Evolutionary conservation across 2,329 filamentous ascomycete genomes (phyloP).

Genomic region (Trichoderma sp.): DNA sequence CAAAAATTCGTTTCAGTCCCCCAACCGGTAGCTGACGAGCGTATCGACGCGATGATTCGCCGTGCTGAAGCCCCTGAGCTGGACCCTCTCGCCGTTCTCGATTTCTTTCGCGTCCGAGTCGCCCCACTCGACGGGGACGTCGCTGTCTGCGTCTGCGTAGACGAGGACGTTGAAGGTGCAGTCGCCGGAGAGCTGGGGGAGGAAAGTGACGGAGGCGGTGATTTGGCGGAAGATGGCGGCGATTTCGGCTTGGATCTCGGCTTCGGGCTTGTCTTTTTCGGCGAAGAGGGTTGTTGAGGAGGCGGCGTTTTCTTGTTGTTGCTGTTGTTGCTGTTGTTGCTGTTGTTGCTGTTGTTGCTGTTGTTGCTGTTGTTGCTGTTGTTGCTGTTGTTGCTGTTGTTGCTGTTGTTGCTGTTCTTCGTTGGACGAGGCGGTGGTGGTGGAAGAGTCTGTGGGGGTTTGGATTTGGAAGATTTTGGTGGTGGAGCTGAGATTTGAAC

Average conservation of each 20-base stretch:
- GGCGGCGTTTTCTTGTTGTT: constrained; percentile 66
- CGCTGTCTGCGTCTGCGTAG: constrained; percentile 94
- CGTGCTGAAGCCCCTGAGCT: constrained; percentile 93
- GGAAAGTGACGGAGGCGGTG: constrained; percentile 93
- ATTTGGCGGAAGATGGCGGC: constrained; percentile 97
- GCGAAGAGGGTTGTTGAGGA: constrained; percentile 30
- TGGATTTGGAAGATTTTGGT: constrained; percentile 44
- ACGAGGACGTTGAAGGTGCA: constrained; percentile 99
- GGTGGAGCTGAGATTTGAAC: constrained; percentile 31
- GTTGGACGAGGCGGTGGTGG: not conserved
- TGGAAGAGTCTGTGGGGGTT: constrained; percentile 25
- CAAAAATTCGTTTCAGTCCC: constrained; percentile 30
- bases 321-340: constrained; percentile 25
- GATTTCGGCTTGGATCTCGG: constrained; percentile 93
- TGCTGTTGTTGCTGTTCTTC: constrained; percentile 25
- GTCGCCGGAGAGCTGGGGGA: constrained; percentile 84
- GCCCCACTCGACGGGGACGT: constrained; percentile 97
- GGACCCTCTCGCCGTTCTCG: constrained; percentile 88
- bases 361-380: constrained; percentile 50
- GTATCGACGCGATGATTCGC: constrained; percentile 94
- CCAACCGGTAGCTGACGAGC: constrained; percentile 84
- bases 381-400: constrained; percentile 51
- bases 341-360: constrained; percentile 58
- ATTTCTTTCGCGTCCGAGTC: constrained; percentile 99
- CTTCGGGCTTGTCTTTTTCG: constrained; percentile 77